Evolutionary conservation across 306 rosid genomes (phyloP), one percentile per base, ranked within the genome.

Genomic region (Castanea mollissima): DNA sequence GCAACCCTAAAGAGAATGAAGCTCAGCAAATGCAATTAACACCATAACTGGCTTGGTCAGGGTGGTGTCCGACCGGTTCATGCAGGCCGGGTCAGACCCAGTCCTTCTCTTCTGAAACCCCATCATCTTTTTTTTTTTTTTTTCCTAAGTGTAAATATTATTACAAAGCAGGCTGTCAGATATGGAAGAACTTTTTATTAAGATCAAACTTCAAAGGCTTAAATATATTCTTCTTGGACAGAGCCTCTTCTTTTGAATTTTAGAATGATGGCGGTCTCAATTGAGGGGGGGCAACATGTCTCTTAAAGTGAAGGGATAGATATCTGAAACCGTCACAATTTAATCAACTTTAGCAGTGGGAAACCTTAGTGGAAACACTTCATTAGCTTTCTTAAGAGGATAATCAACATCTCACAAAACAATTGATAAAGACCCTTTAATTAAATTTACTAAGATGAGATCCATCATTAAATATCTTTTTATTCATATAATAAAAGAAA

Each of bases 1-100:
- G 80, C 19, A 59, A 84, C 73, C 55, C 80, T 78, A 73, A 85
- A 83, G 80, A 75, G 67, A 34, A 34, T 9, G 71, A 65, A 29
- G 76, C 19, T 1, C 69, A 34, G 81, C 80, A 82, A 86, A 78
- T 76, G 85, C 85, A 88, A 89, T 88, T 81, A 88, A 78, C 83
- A 86, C 60, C 79, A 78, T 93, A 85, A 90, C 89, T 88, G 96
- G 91, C 81, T 69, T 86, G 93, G 91, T 87, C 91, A 83, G 92
- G 86, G 81, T 82, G 89, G 83, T 85, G 75, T 83, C 89, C 89
- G 83, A 88, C 96, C 92, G 90, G 87, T 84, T 86, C 97, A 86
- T 85, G 91, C 89, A 89, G 90, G 82, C 91, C 90, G 90, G 90
- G 77, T 88, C 90, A 86, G 86, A 79, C 69, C 79, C 86, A 56